Conservation (phyloP, 176 grass and related monocot species). For the Echinochloa phyllopogon region DNA sequence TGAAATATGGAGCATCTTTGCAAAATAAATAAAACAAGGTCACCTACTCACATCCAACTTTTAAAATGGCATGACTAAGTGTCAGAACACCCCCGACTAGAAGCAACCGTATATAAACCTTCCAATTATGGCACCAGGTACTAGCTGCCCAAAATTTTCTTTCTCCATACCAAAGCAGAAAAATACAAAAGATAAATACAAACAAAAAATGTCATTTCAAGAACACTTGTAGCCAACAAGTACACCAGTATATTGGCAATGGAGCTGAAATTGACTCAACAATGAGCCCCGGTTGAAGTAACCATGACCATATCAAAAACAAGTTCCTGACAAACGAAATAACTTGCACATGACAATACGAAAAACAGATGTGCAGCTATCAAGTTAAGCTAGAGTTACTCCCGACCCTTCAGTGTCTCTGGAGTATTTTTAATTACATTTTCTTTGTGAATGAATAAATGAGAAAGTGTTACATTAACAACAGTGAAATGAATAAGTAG, state of each 20-base stretch:
- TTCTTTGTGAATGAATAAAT: background rate
- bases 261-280: background rate
- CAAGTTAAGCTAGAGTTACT: background rate
- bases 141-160: background rate
- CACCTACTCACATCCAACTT: background rate
- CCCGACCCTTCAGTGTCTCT: background rate
- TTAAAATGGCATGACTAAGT: background rate
- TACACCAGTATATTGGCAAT: background rate
- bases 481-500: background rate
- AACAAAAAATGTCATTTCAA: background rate
- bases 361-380: background rate
- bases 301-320: background rate
- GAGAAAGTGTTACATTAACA: background rate
- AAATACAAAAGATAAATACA: background rate
- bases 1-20: background rate
- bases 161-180: background rate
- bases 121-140: background rate
- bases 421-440: background rate
- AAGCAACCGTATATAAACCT: constrained; percentile 5
- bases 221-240: background rate
- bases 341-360: background rate
- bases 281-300: background rate
- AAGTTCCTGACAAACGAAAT: constrained; percentile 2
- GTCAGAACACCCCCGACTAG: background rate
- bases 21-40: background rate